Conservation (phyloP, 306 rosid genomes). For the Vicia sativa region DNA sequence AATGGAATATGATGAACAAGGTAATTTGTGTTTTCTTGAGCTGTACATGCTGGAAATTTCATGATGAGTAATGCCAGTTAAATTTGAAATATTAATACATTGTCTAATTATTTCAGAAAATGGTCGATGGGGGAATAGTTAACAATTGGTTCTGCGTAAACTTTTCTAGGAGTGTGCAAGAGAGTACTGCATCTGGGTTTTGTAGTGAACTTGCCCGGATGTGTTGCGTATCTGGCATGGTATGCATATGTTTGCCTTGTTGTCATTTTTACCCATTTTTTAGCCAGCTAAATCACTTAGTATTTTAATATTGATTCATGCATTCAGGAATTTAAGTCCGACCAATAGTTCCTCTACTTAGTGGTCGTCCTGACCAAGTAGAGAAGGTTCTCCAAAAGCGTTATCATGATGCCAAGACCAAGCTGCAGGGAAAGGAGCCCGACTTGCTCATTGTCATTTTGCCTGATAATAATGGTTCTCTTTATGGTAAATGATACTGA, state of each 20-base stretch:
- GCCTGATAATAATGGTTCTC: constrained; percentile 95
- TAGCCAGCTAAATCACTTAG: not conserved
- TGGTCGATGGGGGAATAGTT: constrained; percentile 94
- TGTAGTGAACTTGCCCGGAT: constrained; percentile 85
- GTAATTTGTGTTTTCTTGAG: constrained; percentile 38
- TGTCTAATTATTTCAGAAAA: constrained; percentile 63
- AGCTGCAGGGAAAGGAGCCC: constrained; percentile 64
- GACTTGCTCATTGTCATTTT: constrained; percentile 88
- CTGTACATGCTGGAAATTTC: not conserved
- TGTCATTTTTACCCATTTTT: not conserved
- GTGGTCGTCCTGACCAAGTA: constrained; percentile 88
- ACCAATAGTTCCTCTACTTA: constrained; percentile 66
- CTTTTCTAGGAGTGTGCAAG: constrained; percentile 80
- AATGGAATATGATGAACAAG: constrained; percentile 99
- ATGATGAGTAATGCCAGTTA: no score
- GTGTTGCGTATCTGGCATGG: constrained; percentile 97
- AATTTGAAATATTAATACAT: not conserved
- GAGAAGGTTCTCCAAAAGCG: constrained; percentile 76
- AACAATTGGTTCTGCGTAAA: constrained; percentile 88
- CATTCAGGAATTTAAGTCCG: constrained; percentile 65
- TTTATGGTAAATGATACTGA: constrained; percentile 66
- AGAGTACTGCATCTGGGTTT: constrained; percentile 69
- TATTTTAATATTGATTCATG: not conserved
- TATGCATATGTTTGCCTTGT: constrained; percentile 30
- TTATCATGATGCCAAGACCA: constrained; percentile 74